Evolutionary conservation across 257 asterid genomes (phyloP).

Genomic region (Prunella vulgaris): DNA sequence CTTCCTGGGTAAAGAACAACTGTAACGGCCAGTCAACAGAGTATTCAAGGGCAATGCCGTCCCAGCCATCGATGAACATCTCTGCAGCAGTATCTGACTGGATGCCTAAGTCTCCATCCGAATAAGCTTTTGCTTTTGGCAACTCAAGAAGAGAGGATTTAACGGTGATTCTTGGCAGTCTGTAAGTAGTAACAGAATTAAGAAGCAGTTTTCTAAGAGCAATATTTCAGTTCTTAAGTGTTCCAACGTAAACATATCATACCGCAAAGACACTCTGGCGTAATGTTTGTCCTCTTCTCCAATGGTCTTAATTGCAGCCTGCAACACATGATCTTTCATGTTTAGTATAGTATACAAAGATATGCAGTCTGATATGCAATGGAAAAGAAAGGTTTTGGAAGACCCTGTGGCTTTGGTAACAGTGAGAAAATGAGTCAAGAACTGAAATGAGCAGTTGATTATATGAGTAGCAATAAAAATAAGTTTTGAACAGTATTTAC

Average conservation of each 20-base stretch:
- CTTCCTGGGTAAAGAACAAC: constrained; percentile 86
- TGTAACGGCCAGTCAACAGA: constrained; percentile 97
- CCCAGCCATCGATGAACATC: constrained; percentile 92
- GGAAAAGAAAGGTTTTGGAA: background rate
- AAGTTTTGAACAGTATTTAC: background rate
- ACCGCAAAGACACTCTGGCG: constrained; percentile 85
- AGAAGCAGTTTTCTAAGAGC: constrained; percentile 6
- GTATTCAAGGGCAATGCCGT: constrained; percentile 88
- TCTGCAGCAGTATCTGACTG: constrained; percentile 57
- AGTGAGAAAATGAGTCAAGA: constrained; percentile 9
- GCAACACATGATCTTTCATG: constrained; percentile 28
- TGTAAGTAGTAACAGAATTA: constrained; percentile 30
- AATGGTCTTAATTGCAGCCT: constrained; percentile 95
- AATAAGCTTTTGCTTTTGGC: constrained; percentile 59
- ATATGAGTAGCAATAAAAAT: constrained; percentile 4
- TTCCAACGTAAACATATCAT: constrained; percentile 16
- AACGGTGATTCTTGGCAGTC: constrained; percentile 74
- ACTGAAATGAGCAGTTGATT: background rate
- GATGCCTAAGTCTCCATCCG: constrained; percentile 57
- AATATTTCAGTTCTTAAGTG: background rate
- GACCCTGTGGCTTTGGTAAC: constrained; percentile 1
- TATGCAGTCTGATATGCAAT: constrained; percentile 13
- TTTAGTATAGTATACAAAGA: constrained; percentile 20
- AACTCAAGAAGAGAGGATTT: constrained; percentile 63
- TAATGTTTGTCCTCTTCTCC: constrained; percentile 93